These are phyloP conservation scores for Solanum virginianum DNA, from an alignment of 257 asterid species.

Conservation along the genomic window DNA sequence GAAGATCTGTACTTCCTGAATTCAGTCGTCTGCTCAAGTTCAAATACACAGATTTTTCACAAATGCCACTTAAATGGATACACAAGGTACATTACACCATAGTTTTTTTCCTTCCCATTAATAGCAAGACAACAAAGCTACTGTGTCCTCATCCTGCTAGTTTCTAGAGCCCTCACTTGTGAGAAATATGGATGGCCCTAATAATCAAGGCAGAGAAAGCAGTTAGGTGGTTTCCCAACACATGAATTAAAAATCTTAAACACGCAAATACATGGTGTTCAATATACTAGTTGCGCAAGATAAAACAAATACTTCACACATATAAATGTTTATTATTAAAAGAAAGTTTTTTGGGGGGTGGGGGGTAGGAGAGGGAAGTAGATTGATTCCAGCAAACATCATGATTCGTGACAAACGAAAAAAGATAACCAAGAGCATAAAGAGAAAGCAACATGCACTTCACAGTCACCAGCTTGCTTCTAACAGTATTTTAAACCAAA, in stretches of 20 bases:
- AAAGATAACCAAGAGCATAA: background rate
- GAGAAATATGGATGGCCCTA: constrained; percentile 5
- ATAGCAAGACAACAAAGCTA: background rate
- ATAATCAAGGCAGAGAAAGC: background rate
- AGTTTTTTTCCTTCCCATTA: background rate
- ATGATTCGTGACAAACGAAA: background rate
- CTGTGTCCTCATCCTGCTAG: constrained; percentile 3
- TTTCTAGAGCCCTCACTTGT: constrained; percentile 7
- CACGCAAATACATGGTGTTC: background rate
- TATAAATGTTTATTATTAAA: background rate
- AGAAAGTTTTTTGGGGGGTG: no score
- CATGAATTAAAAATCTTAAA: background rate
- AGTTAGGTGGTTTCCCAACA: background rate
- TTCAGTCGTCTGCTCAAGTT: background rate
- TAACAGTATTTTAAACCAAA: background rate
- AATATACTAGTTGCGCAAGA: background rate
- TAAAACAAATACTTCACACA: background rate
- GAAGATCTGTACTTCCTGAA: background rate
- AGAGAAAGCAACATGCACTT: background rate
- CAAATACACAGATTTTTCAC: background rate
- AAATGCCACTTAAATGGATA: background rate
- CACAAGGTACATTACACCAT: background rate
- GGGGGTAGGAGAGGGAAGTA: background rate
- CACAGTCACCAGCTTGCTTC: background rate
- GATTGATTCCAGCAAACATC: background rate